These are phyloP conservation scores for Pichia insulana DNA, from an alignment of 805 yeast genomes.

Conservation along the genomic window DNA sequence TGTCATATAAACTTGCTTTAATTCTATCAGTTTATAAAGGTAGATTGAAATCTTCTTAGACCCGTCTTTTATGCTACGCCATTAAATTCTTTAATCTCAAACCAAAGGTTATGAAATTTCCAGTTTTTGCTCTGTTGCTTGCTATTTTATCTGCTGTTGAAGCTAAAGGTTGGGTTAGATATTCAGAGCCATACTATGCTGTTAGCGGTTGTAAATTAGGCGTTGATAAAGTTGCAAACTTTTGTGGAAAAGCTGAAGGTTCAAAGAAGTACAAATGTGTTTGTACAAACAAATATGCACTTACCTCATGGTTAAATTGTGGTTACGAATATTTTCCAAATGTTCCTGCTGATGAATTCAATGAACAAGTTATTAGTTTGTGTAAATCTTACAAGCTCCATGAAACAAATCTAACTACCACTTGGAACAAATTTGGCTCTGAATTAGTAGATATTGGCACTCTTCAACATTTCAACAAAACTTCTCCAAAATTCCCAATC, in stretches of 20 bases:
- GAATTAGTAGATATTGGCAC: slow-evolving; percentile 29
- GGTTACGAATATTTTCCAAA: slow-evolving; percentile 11
- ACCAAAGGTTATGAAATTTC: neutral
- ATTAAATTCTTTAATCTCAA: neutral
- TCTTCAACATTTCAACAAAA: slow-evolving; percentile 25
- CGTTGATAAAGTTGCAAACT: slow-evolving; percentile 15
- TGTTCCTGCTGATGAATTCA: slow-evolving; percentile 12
- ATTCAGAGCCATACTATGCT: slow-evolving; percentile 12
- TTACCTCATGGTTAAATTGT: slow-evolving; percentile 25
- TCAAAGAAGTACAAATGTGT: slow-evolving; percentile 15
- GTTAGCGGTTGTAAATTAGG: slow-evolving; percentile 19
- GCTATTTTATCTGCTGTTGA: neutral
- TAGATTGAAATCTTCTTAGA: too few species aligned
- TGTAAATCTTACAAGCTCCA: slow-evolving; percentile 23
- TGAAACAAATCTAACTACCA: neutral
- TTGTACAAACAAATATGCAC: slow-evolving; percentile 21
- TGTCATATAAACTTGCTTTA: too few species aligned
- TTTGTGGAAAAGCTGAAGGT: slow-evolving; percentile 10
- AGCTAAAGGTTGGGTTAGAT: slow-evolving; percentile 11
- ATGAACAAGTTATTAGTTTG: slow-evolving; percentile 16
- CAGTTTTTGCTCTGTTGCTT: neutral
- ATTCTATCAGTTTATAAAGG: too few species aligned
- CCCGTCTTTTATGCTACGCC: too few species aligned
- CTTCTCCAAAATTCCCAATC: slow-evolving; percentile 31
- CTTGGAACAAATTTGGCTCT: slow-evolving; percentile 35